phyloP scores from a whole-genome alignment of 2,329 filamentous ascomycete genomes.

The Aspergillus fischeri region DNA sequence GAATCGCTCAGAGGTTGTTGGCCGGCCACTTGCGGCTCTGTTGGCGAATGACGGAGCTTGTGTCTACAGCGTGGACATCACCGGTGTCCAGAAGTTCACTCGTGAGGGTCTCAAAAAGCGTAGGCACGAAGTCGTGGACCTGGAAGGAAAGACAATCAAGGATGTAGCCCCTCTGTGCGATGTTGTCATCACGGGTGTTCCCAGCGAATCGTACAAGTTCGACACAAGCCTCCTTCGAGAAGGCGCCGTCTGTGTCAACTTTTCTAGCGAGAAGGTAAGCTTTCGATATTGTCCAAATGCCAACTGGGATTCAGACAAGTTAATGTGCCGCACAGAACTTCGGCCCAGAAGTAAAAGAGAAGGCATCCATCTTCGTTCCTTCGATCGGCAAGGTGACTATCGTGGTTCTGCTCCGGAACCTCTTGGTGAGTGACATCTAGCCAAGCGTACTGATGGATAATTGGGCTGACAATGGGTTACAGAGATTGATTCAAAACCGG shows the following conservation, averaged over 20 bases:
- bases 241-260: slow-evolving; percentile 97
- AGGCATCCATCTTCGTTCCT: slow-evolving; percentile 93
- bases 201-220: slow-evolving; percentile 83
- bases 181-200: slow-evolving; percentile 91
- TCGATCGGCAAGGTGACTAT: slow-evolving; percentile 98
- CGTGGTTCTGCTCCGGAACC: slow-evolving; percentile 80
- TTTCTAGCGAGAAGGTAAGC: slow-evolving; percentile 76
- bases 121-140: slow-evolving; percentile 81
- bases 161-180: slow-evolving; percentile 84
- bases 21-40: slow-evolving; percentile 83
- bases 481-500: slow-evolving; percentile 44
- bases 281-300: not conserved
- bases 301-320: not conserved
- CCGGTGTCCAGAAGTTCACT: slow-evolving; percentile 87
- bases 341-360: slow-evolving; percentile 83
- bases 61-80: slow-evolving; percentile 92
- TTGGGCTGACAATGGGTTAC: slow-evolving; percentile 12
- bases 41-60: slow-evolving; percentile 93
- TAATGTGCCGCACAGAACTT: slow-evolving; percentile 61
- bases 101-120: slow-evolving; percentile 78
- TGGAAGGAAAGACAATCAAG: slow-evolving; percentile 73
- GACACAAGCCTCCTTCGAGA: slow-evolving; percentile 77
- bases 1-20: slow-evolving; percentile 94
- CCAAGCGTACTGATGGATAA: not conserved
- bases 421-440: slow-evolving; percentile 61